These are phyloP conservation scores for Penicillium alfredii DNA, from an alignment of 495 filamentous ascomycete genomes.

Conservation along the genomic window DNA sequence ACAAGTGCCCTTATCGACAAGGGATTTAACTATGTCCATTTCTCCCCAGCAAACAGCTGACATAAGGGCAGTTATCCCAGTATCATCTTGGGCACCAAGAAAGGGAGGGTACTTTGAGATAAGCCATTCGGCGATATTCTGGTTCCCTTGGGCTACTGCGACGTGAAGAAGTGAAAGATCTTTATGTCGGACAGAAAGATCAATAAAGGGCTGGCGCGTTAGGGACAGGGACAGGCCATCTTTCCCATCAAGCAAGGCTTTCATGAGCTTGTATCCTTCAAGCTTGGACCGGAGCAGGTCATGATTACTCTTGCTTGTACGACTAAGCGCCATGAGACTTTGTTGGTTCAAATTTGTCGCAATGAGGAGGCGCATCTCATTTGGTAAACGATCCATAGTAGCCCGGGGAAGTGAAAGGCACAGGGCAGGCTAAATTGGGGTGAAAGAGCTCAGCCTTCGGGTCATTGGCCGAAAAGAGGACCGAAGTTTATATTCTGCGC, in stretches of 20 bases:
- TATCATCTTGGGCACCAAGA: neutral
- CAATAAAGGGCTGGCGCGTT: neutral
- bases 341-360: neutral
- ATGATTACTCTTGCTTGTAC: neutral
- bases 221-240: neutral
- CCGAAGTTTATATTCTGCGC: too few relatives aligned
- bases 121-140: neutral
- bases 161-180: neutral
- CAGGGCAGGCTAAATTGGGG: too few relatives aligned
- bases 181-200: neutral
- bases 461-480: too few relatives aligned
- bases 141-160: neutral
- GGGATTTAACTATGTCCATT: neutral
- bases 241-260: neutral
- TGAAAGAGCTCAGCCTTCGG: too few relatives aligned
- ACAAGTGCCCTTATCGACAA: neutral
- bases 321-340: neutral
- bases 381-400: too few relatives aligned
- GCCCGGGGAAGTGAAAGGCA: too few relatives aligned
- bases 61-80: neutral
- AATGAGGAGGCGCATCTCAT: neutral
- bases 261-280: neutral
- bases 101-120: neutral
- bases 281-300: neutral
- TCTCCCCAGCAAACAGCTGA: neutral